Evolutionary conservation across 495 filamentous ascomycete genomes (phyloP), one percentile per base, ranked within the genome.

Genomic region (Cryomyces minteri): DNA sequence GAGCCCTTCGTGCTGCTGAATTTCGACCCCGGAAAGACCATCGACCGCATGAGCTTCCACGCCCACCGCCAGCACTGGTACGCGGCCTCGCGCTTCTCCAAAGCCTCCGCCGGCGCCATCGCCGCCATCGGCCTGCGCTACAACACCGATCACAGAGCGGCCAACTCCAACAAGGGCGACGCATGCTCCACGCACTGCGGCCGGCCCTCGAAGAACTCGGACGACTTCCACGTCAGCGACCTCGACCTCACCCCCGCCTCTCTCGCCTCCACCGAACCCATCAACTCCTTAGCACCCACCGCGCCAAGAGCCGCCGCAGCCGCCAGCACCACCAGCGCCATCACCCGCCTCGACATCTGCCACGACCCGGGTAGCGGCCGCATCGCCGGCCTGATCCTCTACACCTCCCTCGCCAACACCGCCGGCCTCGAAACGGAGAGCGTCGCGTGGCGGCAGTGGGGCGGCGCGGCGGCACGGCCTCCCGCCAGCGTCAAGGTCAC

Each of bases 391-490:
- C 8, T 57, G 6, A 50, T 40, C 8, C 52, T 57, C 39, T 54
- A 42, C 31, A 25, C 18, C 18, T 25, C 18, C 18, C 18, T 25
- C 18, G 54, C 54, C 34, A 39, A 48, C 41, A 32, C 52, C n/a
- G 34, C 40, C 40, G 52, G 43, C 6, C 42, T 40, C 41, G 14
- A 39, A 8, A 47, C 41, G 4, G 48, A 48, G 40, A 38, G 47
- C 40, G 43, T 56, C 38, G 7, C 39, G 31, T 56, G 51, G 51
- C 39, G 30, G 43, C 48, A 50, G 36, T 56, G 54, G 54, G 51
- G 40, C 42, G 53, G 18, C 18, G 18, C 18, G 18, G 18, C 18
- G 18, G 18, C 18, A 2, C 1, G 1, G 1, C 18, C 18, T 25
- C 18, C 18, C 18, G 18, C 1, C 18, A 25, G 18, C 18, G 18